Conservation (phyloP, 2,329 filamentous ascomycete species). For the Claviceps sp. region DNA sequence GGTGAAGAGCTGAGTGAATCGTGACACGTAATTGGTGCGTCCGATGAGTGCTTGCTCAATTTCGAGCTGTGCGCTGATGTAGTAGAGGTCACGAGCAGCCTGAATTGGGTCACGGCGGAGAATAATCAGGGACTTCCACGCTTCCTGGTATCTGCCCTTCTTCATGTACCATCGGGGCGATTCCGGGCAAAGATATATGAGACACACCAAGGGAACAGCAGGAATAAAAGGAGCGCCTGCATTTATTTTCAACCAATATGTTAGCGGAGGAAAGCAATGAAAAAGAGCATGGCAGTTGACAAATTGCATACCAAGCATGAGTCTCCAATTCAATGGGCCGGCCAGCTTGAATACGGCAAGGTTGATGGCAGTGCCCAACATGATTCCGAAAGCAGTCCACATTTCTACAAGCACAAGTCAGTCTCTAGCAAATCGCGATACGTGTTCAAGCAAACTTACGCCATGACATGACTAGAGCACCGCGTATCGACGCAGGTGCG, state of each 20-base stretch:
- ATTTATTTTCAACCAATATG: neutral
- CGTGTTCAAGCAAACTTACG: conserved; percentile 35
- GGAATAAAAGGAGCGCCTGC: conserved; percentile 42
- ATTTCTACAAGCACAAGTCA: conserved; percentile 30
- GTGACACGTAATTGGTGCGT: conserved; percentile 27
- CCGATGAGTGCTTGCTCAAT: conserved; percentile 26
- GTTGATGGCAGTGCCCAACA: conserved; percentile 29
- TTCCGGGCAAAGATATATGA: conserved; percentile 50
- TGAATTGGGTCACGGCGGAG: conserved; percentile 42
- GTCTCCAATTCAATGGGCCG: conserved; percentile 21
- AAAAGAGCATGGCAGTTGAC: neutral
- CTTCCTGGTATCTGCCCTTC: conserved; percentile 45
- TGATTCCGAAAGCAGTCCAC: conserved; percentile 45
- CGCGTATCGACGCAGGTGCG: conserved; percentile 54
- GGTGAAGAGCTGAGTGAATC: conserved; percentile 49
- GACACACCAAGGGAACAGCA: conserved; percentile 36
- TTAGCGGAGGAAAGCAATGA: neutral
- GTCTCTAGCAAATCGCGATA: conserved; percentile 17
- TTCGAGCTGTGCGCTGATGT: conserved; percentile 30
- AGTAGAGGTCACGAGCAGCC: conserved; percentile 47
- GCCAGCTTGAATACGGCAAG: conserved; percentile 14
- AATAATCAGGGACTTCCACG: conserved; percentile 39
- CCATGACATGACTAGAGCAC: conserved; percentile 74
- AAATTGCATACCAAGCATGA: conserved; percentile 29
- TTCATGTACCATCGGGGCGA: conserved; percentile 53